Base-by-base conservation (phyloP, 2,329 filamentous ascomycete species). In the Setomelanomma holmii region DNA sequence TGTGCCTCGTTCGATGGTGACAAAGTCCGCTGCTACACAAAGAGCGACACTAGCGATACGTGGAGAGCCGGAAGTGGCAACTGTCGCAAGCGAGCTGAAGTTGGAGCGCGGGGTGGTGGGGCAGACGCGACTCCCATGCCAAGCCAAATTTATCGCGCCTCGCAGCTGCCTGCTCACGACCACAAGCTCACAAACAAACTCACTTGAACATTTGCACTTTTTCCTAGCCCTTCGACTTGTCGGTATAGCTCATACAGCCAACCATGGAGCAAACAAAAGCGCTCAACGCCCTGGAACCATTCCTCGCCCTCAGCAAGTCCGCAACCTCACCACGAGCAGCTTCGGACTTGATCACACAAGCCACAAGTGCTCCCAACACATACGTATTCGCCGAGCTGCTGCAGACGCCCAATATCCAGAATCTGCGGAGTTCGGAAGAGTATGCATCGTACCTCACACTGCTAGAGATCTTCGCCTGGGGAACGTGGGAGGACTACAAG, bases 321-420 rank as follows among this genome's bases (percentile, higher is more conserved):
- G 91, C 91, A 57, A 90, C 86, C 5, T 91, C 92, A 10, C 88
- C 91, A 35, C 88, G 90, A 64, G 91, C 92, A 52, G 89, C 93
- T 36, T 88, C 90, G 68, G 92, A 96, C 72, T 85, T 98, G 47
- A 85, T 98, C 72, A 86, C 83, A 39, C 90, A 92, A 76, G 95
- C 93, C 56, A 98, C 92, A 44, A 92, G 91, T n/a, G 88, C 88
- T 49, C 86, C 90, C 22, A 90, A 92, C 75, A 96, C 93, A 60
- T 99, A 89, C 75, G 84, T 98, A 77, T 99, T 99, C 79, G 86
- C 90, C 62, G 93, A 98, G 78, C 87, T 99, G n/a, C 86, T 99
- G 33, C 84, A 89, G 65, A 86, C 87, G 1, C 86, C 90, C 0
- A 86, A 91, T 64, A 87, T 98, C 61, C 89, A 95, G 75, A 82